phyloP scores from a whole-genome alignment of 305 asterid species.

The Solanum aculeatissimum region DNA sequence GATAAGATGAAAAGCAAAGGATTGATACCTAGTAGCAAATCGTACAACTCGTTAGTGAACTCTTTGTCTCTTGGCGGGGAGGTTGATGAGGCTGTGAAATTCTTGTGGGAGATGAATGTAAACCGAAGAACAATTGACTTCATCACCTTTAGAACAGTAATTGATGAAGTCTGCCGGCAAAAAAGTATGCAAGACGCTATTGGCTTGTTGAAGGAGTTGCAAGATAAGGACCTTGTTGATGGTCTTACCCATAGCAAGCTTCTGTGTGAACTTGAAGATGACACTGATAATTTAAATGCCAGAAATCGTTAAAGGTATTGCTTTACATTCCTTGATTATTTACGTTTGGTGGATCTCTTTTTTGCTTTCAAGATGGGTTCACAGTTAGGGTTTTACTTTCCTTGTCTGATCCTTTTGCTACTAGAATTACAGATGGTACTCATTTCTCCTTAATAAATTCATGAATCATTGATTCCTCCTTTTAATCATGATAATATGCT shows the following conservation, averaged over 20 bases:
- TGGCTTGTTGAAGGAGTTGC: slow-evolving; percentile 47
- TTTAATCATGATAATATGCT: not conserved
- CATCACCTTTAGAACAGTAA: slow-evolving; percentile 62
- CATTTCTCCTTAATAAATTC: not conserved
- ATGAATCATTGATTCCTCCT: not conserved
- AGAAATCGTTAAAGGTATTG: slow-evolving; percentile 15
- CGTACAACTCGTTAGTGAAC: slow-evolving; percentile 78
- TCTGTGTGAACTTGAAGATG: slow-evolving; percentile 21
- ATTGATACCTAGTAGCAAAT: slow-evolving; percentile 59
- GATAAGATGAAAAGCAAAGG: slow-evolving; percentile 67
- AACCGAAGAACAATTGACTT: slow-evolving; percentile 45
- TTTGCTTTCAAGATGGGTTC: not conserved
- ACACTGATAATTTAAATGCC: not conserved
- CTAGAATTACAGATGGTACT: not conserved
- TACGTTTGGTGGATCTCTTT: not conserved
- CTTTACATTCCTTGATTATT: not conserved
- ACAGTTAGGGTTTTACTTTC: not conserved
- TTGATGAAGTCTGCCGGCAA: slow-evolving; percentile 59
- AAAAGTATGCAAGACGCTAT: slow-evolving; percentile 34
- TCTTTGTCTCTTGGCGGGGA: slow-evolving; percentile 75
- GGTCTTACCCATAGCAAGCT: slow-evolving; percentile 38
- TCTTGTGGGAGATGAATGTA: slow-evolving; percentile 71
- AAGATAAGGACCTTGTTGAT: slow-evolving; percentile 40
- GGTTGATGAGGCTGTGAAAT: slow-evolving; percentile 66
- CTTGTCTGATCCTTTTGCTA: not conserved